A percentile compares a stretch with the other conserved stretches of the same genome.
Evolutionary conservation across 139 green algal genomes (phyloP).

Genomic region (Spirogloea muscicola): DNA sequence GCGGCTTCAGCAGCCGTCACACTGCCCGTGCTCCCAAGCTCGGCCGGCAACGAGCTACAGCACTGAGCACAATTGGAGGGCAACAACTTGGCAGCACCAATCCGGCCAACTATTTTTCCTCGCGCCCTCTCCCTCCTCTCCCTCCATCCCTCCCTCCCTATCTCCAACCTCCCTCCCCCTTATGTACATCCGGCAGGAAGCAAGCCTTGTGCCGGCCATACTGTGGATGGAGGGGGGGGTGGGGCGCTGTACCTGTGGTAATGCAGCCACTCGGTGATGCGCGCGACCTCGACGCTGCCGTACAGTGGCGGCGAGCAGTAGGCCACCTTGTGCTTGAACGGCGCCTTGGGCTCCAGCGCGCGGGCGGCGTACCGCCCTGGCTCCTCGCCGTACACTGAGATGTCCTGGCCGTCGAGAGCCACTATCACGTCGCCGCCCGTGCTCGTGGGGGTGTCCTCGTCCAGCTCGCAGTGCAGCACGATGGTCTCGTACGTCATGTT

Average conservation of each 20-base stretch:
- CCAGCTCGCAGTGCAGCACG: slow-evolving; percentile 13
- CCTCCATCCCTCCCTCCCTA: no score
- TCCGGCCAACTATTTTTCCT: no score
- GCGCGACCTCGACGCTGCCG: not conserved
- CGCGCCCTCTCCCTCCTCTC: no score
- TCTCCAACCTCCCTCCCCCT: no score
- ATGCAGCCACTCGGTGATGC: slow-evolving; percentile 21
- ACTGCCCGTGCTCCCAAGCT: no score
- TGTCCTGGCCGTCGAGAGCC: slow-evolving; percentile 15
- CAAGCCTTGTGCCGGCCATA: no score
- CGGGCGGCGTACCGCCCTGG: not conserved
- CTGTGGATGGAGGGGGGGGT: no score
- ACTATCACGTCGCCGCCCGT: slow-evolving; percentile 5
- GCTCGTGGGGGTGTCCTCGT: slow-evolving; percentile 13
- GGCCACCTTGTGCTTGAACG: slow-evolving; percentile 18
- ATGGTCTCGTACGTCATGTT: slow-evolving; percentile 27
- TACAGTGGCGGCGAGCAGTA: slow-evolving; percentile 30
- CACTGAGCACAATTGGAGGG: no score
- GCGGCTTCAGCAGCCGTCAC: no score
- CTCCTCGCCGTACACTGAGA: not conserved
- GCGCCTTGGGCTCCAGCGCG: slow-evolving; percentile 7
- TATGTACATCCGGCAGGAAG: no score
- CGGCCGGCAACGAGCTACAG: no score
- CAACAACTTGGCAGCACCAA: no score
- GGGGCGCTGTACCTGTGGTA: slow-evolving; percentile 19